phyloP scores from a whole-genome alignment of 2,329 filamentous ascomycete genomes.

The Fusarium sp. region DNA sequence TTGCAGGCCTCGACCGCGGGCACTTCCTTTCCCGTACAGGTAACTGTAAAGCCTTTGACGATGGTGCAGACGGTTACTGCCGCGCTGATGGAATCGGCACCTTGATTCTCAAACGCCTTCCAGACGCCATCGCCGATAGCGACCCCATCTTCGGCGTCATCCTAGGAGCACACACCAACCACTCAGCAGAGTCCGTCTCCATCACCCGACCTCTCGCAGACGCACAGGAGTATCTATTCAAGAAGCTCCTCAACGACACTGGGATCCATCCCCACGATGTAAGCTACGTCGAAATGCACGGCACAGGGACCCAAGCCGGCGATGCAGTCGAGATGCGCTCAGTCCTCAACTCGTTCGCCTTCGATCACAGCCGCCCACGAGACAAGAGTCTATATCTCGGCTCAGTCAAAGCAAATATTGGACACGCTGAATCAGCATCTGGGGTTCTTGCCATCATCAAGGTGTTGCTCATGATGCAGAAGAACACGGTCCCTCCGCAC shows the following conservation, averaged over 20 bases:
- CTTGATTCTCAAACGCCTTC: conserved; percentile 3
- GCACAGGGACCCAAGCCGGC: conserved; percentile 7
- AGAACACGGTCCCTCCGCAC: background rate
- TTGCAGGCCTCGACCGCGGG: background rate
- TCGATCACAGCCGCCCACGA: too few relatives aligned
- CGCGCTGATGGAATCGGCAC: background rate
- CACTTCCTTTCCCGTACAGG: conserved; percentile 6
- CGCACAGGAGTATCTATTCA: background rate
- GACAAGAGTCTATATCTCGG: too few relatives aligned
- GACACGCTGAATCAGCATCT: conserved; percentile 3
- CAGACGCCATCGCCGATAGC: background rate
- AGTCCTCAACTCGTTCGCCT: background rate
- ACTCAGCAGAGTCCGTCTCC: conserved; percentile 1
- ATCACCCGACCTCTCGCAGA: conserved; percentile 7
- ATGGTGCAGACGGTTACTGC: conserved; percentile 3
- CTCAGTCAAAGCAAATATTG: conserved; percentile 2
- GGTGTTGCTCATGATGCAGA: conserved; percentile 1
- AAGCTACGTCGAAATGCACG: background rate
- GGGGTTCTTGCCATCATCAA: conserved; percentile 2
- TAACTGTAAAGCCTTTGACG: conserved; percentile 9
- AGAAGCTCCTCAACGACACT: background rate
- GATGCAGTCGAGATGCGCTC: background rate
- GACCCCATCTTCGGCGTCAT: conserved; percentile 9
- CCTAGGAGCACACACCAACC: conserved; percentile 2
- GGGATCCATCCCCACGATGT: background rate